phyloP scores from a whole-genome alignment of 2,329 filamentous ascomycete genomes.

The Corinectria fuckeliana region DNA sequence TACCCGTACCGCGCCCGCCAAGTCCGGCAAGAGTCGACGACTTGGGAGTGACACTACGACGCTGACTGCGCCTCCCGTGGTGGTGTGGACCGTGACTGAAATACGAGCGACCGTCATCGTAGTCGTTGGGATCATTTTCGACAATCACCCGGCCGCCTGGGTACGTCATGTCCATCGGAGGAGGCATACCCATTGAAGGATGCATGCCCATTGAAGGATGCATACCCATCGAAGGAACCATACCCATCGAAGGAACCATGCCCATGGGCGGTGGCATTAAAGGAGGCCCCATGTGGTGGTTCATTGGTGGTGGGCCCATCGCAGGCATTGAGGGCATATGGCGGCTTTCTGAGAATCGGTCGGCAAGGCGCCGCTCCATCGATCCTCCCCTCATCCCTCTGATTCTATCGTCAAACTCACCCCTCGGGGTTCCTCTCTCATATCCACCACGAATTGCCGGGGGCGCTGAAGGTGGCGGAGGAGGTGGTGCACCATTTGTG shows the following conservation, averaged over 20 bases:
- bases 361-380: slow-evolving; percentile 58
- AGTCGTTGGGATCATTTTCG: slow-evolving; percentile 37
- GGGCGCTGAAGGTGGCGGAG: slow-evolving; percentile 30
- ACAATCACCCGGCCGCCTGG: slow-evolving; percentile 39
- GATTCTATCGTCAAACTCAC: slow-evolving; percentile 54
- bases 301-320: slow-evolving; percentile 31
- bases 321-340: slow-evolving; percentile 29
- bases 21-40: slow-evolving; percentile 57
- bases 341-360: slow-evolving; percentile 56
- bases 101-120: slow-evolving; percentile 43
- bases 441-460: slow-evolving; percentile 30
- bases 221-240: slow-evolving; percentile 37
- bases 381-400: slow-evolving; percentile 51
- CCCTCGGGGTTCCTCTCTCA: slow-evolving; percentile 34
- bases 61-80: slow-evolving; percentile 37
- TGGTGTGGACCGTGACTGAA: slow-evolving; percentile 39
- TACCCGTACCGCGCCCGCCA: slow-evolving; percentile 51
- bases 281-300: slow-evolving; percentile 27
- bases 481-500: slow-evolving; percentile 30
- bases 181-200: slow-evolving; percentile 38
- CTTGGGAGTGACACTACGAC: slow-evolving; percentile 41
- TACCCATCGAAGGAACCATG: slow-evolving; percentile 44
- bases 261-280: slow-evolving; percentile 44
- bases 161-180: slow-evolving; percentile 11
- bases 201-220: slow-evolving; percentile 36